Percentiles rank a stretch among this genome's conserved stretches.
Conservation (phyloP, 345 rosid genomes). For the Moricandia moricandioides region DNA sequence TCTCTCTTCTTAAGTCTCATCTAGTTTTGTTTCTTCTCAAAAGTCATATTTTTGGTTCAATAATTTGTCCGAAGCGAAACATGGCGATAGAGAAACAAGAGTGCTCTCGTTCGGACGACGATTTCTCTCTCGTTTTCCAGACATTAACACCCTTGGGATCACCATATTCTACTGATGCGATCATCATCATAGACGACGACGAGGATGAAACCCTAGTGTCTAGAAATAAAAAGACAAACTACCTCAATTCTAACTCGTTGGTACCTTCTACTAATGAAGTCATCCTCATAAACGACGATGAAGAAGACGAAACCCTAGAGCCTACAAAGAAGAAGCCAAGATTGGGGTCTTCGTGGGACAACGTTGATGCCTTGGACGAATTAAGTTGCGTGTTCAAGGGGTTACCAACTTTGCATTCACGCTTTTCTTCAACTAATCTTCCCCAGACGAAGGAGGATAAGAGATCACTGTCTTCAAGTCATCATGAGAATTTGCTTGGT, state of each 20-base stretch:
- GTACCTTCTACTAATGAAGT: background rate
- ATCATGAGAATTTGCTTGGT: background rate
- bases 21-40: background rate
- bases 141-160: background rate
- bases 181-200: background rate
- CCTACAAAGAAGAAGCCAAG: background rate
- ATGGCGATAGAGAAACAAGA: slow-evolving; percentile 11
- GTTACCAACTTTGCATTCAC: background rate
- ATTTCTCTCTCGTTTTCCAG: background rate
- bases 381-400: background rate
- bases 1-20: background rate
- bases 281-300: background rate
- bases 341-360: background rate
- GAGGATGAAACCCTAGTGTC: background rate
- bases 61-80: background rate
- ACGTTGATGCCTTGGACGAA: background rate
- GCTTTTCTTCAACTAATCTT: background rate
- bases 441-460: background rate
- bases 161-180: background rate
- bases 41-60: background rate
- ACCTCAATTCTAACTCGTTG: background rate
- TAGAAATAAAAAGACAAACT: background rate
- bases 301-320: background rate
- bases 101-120: background rate
- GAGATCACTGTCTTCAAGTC: background rate